A percentile compares a stretch with the other conserved stretches of the same genome.
Conservation (phyloP, 805 yeast genomes). For the Lipomyces starkeyi region DNA sequence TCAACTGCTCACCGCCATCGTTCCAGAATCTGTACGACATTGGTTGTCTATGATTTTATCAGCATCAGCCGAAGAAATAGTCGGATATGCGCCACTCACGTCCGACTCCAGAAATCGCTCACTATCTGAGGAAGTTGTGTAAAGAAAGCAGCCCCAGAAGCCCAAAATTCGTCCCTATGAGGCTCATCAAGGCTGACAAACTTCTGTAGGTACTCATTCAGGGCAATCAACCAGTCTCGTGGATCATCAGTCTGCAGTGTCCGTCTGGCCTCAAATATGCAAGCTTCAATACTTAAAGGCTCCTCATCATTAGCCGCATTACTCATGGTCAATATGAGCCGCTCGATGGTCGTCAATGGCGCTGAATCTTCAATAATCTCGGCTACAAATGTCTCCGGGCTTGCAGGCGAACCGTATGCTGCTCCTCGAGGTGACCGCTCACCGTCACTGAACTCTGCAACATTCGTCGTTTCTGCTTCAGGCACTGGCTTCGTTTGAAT, state of each 20-base stretch:
- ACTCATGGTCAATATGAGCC: background rate
- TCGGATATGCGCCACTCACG: constrained; percentile 9
- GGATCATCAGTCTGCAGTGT: constrained; percentile 19
- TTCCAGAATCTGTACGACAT: constrained; percentile 19
- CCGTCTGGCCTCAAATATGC: constrained; percentile 15
- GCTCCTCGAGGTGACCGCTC: background rate
- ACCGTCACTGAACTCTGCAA: background rate
- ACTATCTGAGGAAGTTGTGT: constrained; percentile 18
- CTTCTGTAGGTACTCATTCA: constrained; percentile 9
- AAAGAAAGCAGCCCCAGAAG: background rate
- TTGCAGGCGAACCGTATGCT: background rate
- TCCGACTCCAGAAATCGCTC: constrained; percentile 14
- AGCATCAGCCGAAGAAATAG: background rate
- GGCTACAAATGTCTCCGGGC: background rate
- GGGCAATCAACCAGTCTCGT: constrained; percentile 3
- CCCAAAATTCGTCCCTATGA: background rate
- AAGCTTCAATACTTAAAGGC: constrained; percentile 8
- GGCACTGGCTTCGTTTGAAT: background rate
- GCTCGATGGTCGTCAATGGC: constrained; percentile 1
- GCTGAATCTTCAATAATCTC: background rate
- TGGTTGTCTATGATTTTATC: constrained; percentile 13
- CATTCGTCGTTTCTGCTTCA: background rate
- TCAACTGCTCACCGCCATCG: constrained; percentile 16
- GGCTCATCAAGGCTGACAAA: constrained; percentile 4
- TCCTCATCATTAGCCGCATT: background rate